Base-by-base conservation (phyloP, 768 basidiomycete species). In the Suillus tomentosus region DNA sequence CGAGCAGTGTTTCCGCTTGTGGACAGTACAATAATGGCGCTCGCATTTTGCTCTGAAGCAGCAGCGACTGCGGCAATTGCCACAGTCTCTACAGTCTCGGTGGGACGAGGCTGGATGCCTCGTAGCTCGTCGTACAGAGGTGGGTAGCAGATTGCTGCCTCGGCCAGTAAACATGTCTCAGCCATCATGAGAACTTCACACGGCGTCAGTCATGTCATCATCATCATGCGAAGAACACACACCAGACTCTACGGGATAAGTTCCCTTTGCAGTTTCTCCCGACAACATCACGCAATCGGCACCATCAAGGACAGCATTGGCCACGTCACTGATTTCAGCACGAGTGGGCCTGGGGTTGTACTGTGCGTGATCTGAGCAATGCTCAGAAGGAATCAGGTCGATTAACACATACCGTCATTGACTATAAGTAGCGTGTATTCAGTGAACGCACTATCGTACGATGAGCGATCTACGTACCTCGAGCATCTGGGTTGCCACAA, bases 211-310 rank as follows among this genome's bases (percentile, higher is more conserved):
- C 48, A 27, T 47, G 51, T 54, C 51, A n/a, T 5, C 62, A 42
- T 10, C 36, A 37, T 22, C 6, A 31, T 34, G 47, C 34, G 31
- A 22, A 48, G 59, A 58, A 39, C 17, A 77, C 87, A 37, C 73
- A 91, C 94, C 95, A 60, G 97, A 96, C 77, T 96, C 89, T 74
- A 98, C 87, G 61, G 97, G 97, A 79, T 99, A 99, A 67, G 85
- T 81, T 66, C 97, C 97, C 83, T 99, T 99, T 65, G 97, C 97
- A 63, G 97, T 99, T 82, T 99, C 97, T 65, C 97, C 97, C 24
- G 96, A 98, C 77, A 99, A 81, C 97, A 99, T 99, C 77, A 99
- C 97, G 78, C 97, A 99, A 82, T 99, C 97, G 50, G 97, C 88
- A 64, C 97, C 97, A 75, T 99, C 97, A 57, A 99, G 89, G 63